Percentiles rank a stretch among this genome's conserved stretches.
These are phyloP conservation scores for Exophiala viscosa DNA, from an alignment of 2,329 filamentous ascomycete species.

Conservation along the genomic window DNA sequence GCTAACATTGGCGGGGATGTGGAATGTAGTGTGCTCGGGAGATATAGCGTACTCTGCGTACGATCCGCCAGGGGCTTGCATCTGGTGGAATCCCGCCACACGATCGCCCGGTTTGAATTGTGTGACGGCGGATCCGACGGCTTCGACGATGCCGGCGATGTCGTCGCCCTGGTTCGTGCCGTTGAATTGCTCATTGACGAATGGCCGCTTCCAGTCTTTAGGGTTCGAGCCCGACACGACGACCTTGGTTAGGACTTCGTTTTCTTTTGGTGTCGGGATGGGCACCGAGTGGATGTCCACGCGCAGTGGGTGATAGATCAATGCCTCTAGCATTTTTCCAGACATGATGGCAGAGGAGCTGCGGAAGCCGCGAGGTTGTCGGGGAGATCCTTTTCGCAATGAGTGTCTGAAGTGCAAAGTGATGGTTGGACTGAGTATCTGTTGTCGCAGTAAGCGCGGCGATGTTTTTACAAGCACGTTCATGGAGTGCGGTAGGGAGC, in stretches of 20 bases:
- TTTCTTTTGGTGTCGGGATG: conserved; percentile 38
- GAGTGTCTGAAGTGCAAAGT: too few species aligned
- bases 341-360: background rate
- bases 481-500: too few species aligned
- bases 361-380: too few species aligned
- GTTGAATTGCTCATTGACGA: background rate
- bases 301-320: background rate
- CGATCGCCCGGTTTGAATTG: conserved; percentile 56
- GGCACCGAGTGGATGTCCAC: conserved; percentile 33
- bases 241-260: conserved; percentile 41
- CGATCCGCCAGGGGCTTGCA: conserved; percentile 48
- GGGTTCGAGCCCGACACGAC: conserved; percentile 44
- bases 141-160: conserved; percentile 50
- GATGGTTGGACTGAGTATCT: too few species aligned
- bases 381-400: too few species aligned
- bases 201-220: conserved; percentile 45
- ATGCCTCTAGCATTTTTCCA: background rate
- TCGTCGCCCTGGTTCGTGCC: conserved; percentile 48
- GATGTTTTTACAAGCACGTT: too few species aligned
- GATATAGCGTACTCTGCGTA: conserved; percentile 57
- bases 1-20: conserved; percentile 46
- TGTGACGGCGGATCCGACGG: conserved; percentile 49
- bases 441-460: too few species aligned
- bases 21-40: conserved; percentile 53
- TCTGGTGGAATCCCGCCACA: conserved; percentile 50